Conservation (phyloP, 2,329 filamentous ascomycete genomes). For the Penicillium sp. region DNA sequence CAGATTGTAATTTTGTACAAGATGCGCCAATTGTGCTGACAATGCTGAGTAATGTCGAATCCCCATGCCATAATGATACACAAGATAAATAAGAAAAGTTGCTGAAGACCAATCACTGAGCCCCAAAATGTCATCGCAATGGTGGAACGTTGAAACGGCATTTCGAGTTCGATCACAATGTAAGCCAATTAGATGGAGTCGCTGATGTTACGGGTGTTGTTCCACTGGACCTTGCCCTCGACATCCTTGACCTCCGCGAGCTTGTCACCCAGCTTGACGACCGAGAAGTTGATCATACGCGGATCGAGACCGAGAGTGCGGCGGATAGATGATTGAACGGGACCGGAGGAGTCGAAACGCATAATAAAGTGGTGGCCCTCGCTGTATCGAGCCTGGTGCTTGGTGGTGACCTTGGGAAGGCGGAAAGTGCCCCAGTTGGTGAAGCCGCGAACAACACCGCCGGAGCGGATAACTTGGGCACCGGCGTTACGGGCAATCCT, state of each 20-base stretch:
- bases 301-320: constrained; percentile 81
- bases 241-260: constrained; percentile 63
- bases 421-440: constrained; percentile 94
- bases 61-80: constrained; percentile 31
- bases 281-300: constrained; percentile 80
- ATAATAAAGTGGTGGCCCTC: constrained; percentile 96
- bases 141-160: background rate
- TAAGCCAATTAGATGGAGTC: constrained; percentile 24
- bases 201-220: constrained; percentile 31
- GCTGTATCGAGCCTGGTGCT: constrained; percentile 79
- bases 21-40: constrained; percentile 36
- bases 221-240: constrained; percentile 57
- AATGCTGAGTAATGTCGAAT: constrained; percentile 21
- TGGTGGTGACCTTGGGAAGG: constrained; percentile 75
- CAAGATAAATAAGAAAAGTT: constrained; percentile 20
- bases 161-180: background rate
- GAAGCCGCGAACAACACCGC: constrained; percentile 87
- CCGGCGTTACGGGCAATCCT: constrained; percentile 89
- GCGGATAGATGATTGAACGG: constrained; percentile 72
- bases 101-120: constrained; percentile 11
- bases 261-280: constrained; percentile 79
- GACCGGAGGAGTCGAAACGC: constrained; percentile 82
- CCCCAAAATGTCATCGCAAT: constrained; percentile 9
- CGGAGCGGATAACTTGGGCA: constrained; percentile 74
- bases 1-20: constrained; percentile 23